Evolutionary conservation across 768 basidiomycete species (phyloP).

Genomic region (Lepiota venenata): DNA sequence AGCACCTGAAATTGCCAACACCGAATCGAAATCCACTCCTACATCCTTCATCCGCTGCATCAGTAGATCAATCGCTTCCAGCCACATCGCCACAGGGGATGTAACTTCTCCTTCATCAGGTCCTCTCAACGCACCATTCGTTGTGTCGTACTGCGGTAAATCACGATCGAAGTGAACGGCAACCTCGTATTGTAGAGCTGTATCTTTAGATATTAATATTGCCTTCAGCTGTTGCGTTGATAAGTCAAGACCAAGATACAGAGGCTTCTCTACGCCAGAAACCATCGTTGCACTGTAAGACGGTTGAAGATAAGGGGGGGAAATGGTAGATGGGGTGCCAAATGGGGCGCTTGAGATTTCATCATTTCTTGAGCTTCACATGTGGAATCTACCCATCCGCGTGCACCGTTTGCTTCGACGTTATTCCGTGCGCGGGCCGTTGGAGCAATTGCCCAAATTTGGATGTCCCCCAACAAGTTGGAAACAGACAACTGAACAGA

Average conservation of each 20-base stretch:
- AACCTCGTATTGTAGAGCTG: constrained; percentile 59
- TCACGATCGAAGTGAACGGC: constrained; percentile 81
- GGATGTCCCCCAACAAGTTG: no score
- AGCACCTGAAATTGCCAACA: constrained; percentile 71
- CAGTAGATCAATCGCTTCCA: constrained; percentile 82
- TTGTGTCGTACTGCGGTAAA: constrained; percentile 56
- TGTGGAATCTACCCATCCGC: no score
- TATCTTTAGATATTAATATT: constrained; percentile 57
- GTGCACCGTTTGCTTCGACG: no score
- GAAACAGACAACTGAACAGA: no score
- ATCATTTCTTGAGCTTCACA: no score
- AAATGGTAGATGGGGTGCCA: background rate
- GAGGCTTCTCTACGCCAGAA: constrained; percentile 13
- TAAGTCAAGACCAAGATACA: constrained; percentile 81
- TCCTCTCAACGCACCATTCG: constrained; percentile 62
- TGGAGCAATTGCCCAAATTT: no score
- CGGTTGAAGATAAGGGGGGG: background rate
- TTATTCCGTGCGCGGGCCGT: no score
- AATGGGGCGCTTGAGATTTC: background rate
- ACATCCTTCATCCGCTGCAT: constrained; percentile 56
- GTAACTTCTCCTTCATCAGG: constrained; percentile 71
- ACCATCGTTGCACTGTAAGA: background rate
- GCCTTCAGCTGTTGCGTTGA: constrained; percentile 87
- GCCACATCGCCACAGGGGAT: constrained; percentile 79
- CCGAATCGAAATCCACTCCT: constrained; percentile 54